These are phyloP conservation scores for Saccharomyces kudriavzevii DNA, from an alignment of 805 yeast species.

Conservation along the genomic window DNA sequence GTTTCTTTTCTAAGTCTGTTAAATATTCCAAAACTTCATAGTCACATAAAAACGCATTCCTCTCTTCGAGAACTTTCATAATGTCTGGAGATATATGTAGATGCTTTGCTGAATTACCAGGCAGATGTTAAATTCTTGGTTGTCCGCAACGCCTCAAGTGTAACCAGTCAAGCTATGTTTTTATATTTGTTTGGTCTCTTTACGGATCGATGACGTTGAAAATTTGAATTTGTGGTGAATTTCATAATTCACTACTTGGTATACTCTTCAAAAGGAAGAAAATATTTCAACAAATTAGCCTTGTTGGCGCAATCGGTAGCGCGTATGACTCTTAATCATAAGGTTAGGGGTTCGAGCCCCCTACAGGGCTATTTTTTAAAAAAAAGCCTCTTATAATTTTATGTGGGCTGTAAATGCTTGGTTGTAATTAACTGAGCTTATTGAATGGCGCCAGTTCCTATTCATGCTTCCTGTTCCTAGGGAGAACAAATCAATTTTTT, in stretches of 20 bases:
- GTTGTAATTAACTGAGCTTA: no score
- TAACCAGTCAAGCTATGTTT: background rate
- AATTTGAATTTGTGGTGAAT: background rate
- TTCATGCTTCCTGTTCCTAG: no score
- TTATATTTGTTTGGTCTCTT: background rate
- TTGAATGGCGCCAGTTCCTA: no score
- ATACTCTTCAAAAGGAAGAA: no score
- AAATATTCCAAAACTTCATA: slow-evolving; percentile 48
- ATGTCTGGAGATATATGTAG: background rate
- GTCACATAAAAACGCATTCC: slow-evolving; percentile 50
- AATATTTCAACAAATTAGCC: slow-evolving; percentile 2
- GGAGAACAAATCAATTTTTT: no score
- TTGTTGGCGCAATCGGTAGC: slow-evolving; percentile 20
- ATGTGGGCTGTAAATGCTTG: no score
- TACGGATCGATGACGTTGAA: background rate
- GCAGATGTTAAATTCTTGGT: background rate
- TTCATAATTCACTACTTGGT: background rate
- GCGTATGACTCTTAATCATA: slow-evolving; percentile 19
- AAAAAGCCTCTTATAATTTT: no score
- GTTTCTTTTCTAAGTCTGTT: slow-evolving; percentile 33
- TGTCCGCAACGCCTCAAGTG: background rate
- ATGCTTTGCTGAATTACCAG: background rate
- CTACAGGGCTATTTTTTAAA: slow-evolving; percentile 13
- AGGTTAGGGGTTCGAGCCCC: slow-evolving; percentile 20
- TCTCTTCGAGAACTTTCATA: slow-evolving; percentile 39